Evolutionary conservation across 2,329 filamentous ascomycete species (phyloP).

Genomic region (Immersiporthe knoxdaviesiana): DNA sequence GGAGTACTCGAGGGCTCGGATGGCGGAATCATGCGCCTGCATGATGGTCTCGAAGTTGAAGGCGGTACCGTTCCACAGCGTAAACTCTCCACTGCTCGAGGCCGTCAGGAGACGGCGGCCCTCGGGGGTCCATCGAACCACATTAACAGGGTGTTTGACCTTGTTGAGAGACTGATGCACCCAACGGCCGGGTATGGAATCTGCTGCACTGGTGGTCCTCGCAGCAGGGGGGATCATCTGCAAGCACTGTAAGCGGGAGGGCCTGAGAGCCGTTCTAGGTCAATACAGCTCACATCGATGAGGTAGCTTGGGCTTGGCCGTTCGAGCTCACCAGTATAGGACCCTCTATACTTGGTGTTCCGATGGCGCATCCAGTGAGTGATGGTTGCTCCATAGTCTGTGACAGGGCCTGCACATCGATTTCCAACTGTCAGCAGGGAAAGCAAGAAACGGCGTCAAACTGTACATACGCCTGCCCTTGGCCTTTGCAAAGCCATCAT

Average conservation of each 20-base stretch:
- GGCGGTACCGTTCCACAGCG: conserved; percentile 96
- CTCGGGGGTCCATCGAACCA: conserved; percentile 97
- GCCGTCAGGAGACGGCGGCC: conserved; percentile 89
- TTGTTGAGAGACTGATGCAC: conserved; percentile 98
- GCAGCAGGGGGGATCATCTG: conserved; percentile 88
- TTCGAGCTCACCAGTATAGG: conserved; percentile 75
- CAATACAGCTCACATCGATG: conserved; percentile 68
- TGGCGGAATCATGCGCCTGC: conserved; percentile 91
- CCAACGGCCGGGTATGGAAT: conserved; percentile 91
- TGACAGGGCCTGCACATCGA: conserved; percentile 74
- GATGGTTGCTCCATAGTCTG: conserved; percentile 89
- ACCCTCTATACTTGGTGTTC: conserved; percentile 73
- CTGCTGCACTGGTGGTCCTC: conserved; percentile 72
- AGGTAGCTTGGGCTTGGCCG: conserved; percentile 88
- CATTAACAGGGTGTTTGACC: conserved; percentile 95
- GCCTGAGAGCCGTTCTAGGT: neutral
- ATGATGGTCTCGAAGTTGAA: conserved; percentile 99
- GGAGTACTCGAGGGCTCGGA: conserved; percentile 83
- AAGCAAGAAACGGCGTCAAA: no score
- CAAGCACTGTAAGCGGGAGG: neutral
- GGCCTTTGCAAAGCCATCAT: conserved; percentile 42
- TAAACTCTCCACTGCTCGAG: conserved; percentile 96
- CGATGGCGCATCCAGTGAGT: conserved; percentile 90
- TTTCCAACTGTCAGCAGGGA: conserved; percentile 1
- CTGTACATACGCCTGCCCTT: conserved; percentile 54